Base-by-base conservation (phyloP, 2,329 filamentous ascomycete species). In the Arachnomyces sp. region DNA sequence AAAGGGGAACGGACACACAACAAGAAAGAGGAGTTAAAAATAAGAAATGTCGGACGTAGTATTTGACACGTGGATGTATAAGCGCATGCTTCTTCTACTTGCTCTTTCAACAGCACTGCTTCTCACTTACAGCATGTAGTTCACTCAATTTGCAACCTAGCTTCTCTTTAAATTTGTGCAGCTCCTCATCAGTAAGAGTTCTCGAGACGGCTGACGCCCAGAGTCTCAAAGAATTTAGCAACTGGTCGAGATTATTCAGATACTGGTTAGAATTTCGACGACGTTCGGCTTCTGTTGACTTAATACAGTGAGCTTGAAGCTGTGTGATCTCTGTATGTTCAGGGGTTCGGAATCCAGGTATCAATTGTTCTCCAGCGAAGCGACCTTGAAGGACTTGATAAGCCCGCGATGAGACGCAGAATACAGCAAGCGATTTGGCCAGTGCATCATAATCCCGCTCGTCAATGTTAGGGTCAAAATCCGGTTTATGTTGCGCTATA, bases 321-420 rank as follows among this genome's bases (percentile, higher is more conserved):
- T 70, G 65, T 1, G 77, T 77, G 2, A 82, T 67, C 50, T 75
- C 77, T 0, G 79, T 83, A 43, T 82, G 71, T 2, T 75, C 65
- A 0, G 62, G 31, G 3, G 61, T 56, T 1, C 57, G 55, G 52
- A 81, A 84, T 0, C 78, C 77, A 9, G 66, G 58, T 2, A 76
- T 65, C 8, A 60, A 49, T 2, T 63, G 59, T 39, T 83, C 78
- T 32, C 73, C 72, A 38, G 63, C 54, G 7, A 81, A 52, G 3
- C 74, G 67, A 1, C 73, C 75, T 30, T 66, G 63, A n/a, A 83
- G 57, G 49, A 78, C 77, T 48, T 84, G 78, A 39, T 80, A 84
- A 0, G 73, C 78, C 33, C 73, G 64, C 34, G 73, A 75, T 42
- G 75, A 79, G 12, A 83, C 74, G 45, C 78, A 83, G 51, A 82